Base-by-base conservation (phyloP, 345 rosid species). In the Physaria fendleri region DNA sequence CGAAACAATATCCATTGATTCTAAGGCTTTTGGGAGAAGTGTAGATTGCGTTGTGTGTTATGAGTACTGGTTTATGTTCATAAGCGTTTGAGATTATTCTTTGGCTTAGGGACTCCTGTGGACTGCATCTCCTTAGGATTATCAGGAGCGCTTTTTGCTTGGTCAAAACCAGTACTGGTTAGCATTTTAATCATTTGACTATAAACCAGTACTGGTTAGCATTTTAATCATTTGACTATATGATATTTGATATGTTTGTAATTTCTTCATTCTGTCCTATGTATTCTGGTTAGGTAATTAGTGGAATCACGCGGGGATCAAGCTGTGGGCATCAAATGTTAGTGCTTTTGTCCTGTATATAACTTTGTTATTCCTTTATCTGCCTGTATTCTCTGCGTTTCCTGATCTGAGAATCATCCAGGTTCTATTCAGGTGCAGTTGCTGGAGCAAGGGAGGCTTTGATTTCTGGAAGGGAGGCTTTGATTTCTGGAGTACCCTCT, bases 381-480 rank as follows among this genome's bases (percentile, higher is more conserved):
- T n/a, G n/a, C n/a, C n/a, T n/a, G 42, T 54, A 38, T 59, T 28
- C 52, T 59, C 16, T 47, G 37, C 23, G 48, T 56, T 46, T 64
- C 0, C 51, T 71, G 55, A 69, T 71, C 20, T 8, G 50, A 70
- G 74, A 71, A 47, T 73, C 42, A 42, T 43, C 44, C 87, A 93
- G 99, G 89, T 77, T 88, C 58, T 81, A 83, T 72, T 89, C 97
- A 1, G 95, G 97, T 43, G 89, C 74, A 21, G 85, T 87, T 49
- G 94, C 91, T 57, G 99, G 95, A 74, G 97, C 99, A 29, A 82
- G 89, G 56, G 99, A 93, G 77, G 97, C 99, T 17, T 78, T 89
- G 51, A 59, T 89, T 68, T 76, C 68, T 60, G 97, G 99, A 40
- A 4, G 24, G 24, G 24, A 22, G 24, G 24, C 24, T 22, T 22